Base-by-base conservation (phyloP, 2,329 filamentous ascomycete genomes). In the Cadophora sp. region DNA sequence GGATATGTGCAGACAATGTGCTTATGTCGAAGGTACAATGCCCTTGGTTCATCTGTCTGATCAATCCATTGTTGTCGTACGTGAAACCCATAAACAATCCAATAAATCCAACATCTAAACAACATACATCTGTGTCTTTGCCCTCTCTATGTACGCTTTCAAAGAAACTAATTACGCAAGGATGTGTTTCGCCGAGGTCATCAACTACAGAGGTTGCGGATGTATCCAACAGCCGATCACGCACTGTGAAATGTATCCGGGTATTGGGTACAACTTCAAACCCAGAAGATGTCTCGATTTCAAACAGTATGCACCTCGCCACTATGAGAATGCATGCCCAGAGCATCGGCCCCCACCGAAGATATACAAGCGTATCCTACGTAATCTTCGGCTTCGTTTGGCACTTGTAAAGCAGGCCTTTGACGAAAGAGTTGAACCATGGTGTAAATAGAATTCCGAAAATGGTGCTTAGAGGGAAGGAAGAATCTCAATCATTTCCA, bases 161-260 rank as follows among this genome's bases (percentile, higher is more conserved):
- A 24, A 41, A 30, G 27, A 30, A 30, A 30, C 27, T 30, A 30
- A 4, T 30, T 30, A 7, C 13, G 3, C 1, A 16, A 43, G 36
- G n/a, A 58, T 58, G 55, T 58, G 55, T 27, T 18, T 58, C 7
- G 55, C 55, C 14, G 33, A 58, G 13, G 55, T 58, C 13, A 43
- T 58, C 33, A 43, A 43, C 16, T 58, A 58, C 36, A 58, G 20
- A 24, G 55, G 55, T 3, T 58, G 55, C 22, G 55, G 55, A 27
- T 58, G 55, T 24, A 39, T 58, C 13, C 2, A 22, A 8, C 36
- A 58, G 55, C 55, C 55, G 18, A 8, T 58, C 2, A 58, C 55
- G 13, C 14, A 24, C 20, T 58, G 55, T n/a, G 41, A 24, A 2
- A 24, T 43, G 36, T 58, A 58, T 20, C 55, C 33, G n/a, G 55